These are phyloP conservation scores for Annona cherimola DNA, from an alignment of 164 flowering plant genomes.

Conservation along the genomic window DNA sequence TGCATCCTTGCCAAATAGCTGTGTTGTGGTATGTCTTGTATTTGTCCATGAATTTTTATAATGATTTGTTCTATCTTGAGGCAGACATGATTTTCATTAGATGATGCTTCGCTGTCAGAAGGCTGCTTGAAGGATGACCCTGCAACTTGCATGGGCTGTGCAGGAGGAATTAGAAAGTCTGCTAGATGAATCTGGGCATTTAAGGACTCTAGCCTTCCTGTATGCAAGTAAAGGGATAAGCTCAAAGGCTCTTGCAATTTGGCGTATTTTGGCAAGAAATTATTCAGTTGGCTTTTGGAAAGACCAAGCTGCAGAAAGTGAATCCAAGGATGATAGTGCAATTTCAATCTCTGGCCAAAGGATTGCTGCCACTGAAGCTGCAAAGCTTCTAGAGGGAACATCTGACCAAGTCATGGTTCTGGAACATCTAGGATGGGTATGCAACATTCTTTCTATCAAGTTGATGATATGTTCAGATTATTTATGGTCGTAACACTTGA, in stretches of 20 bases:
- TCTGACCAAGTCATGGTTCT: constrained; percentile 74
- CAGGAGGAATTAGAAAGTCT: constrained; percentile 98
- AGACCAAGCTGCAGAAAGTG: constrained; percentile 30
- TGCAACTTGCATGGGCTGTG: constrained; percentile 67
- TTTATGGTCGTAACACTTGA: constrained; percentile 6
- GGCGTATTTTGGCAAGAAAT: constrained; percentile 73
- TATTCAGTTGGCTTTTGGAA: constrained; percentile 59
- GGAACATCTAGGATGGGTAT: constrained; percentile 97
- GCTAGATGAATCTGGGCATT: constrained; percentile 86
- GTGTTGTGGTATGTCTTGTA: constrained; percentile 73
- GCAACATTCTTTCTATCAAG: constrained; percentile 15
- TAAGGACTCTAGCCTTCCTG: constrained; percentile 86
- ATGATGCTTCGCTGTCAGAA: constrained; percentile 36
- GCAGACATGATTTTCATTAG: constrained; percentile 6
- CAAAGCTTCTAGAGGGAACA: constrained; percentile 85
- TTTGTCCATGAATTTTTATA: constrained; percentile 4
- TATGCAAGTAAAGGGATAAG: constrained; percentile 85
- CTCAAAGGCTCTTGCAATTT: constrained; percentile 74
- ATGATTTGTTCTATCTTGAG: constrained; percentile 1
- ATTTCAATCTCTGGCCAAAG: constrained; percentile 39
- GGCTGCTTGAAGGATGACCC: constrained; percentile 72
- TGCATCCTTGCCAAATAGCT: constrained; percentile 76
- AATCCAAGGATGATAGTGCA: constrained; percentile 17
- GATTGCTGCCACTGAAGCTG: constrained; percentile 78
- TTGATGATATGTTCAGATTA: constrained; percentile 5